Base-by-base conservation (phyloP, 2,329 filamentous ascomycete genomes). In the Seiridium cupressi region DNA sequence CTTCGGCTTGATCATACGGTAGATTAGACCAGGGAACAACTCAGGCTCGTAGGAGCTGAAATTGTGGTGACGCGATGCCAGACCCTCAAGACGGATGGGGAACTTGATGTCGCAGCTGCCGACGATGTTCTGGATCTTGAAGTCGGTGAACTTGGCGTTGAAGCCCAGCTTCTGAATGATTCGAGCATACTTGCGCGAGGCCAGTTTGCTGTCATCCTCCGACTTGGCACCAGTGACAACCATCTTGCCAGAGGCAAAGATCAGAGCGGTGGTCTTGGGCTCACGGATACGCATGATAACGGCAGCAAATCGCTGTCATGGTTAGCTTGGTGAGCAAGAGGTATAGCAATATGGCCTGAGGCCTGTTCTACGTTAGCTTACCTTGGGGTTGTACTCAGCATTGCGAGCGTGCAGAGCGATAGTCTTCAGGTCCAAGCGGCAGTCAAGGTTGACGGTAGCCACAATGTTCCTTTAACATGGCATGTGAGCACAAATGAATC, bases 1-100 rank as follows among this genome's bases (percentile, higher is more conserved):
- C 88, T 98, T 98, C 26, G 95, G 95, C 84, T 98, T 98, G 84
- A 98, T 97, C 95, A 99, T 99, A 76, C 95, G 93, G 81, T 99
- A 99, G 80, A 99, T 99, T 57, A 99, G 89, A 87, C 95, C 95
- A 72, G 95, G 95, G 86, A 98, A 99, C 76, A 99, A 78, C 75
- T 99, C 95, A 67, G 95, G 95, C 78, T 99, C 95, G 78, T 99
- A 99, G 60, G 93, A 97, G 79, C 92, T 96, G 87, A 98, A 99
- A 81, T 97, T 97, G 84, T 98, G 94, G 85, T 99, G 95, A 79
- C 93, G 92, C 68, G 90, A 95, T 13, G 95, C 95, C 74, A 99
- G 82, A 79, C 95, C 95, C 76, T 98, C 95, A 61, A 99, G 84
- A 67, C 95, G 92, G 69, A 99, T 97, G 58, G 95, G 95, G 81